Percentiles rank a stretch among this genome's conserved stretches.
Conservation (phyloP, 768 basidiomycete genomes). For the Panaeolus papilionaceus region DNA sequence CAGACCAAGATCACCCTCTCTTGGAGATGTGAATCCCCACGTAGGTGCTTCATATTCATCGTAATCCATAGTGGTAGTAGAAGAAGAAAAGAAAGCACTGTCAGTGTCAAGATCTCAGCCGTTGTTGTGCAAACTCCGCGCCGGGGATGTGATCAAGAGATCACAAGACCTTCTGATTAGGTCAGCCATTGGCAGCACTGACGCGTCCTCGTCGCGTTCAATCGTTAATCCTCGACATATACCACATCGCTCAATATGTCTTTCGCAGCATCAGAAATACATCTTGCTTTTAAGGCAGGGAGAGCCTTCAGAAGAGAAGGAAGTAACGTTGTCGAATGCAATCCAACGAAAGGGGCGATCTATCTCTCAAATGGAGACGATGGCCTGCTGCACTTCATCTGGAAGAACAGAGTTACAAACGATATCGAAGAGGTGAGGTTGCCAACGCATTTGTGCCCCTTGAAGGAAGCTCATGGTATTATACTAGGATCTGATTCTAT, state of each 20-base stretch:
- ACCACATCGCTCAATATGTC: constrained; percentile 17
- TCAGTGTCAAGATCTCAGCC: background rate
- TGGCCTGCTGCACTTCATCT: constrained; percentile 77
- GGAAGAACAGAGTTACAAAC: constrained; percentile 75
- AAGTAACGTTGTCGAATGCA: constrained; percentile 72
- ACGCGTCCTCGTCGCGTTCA: constrained; percentile 45
- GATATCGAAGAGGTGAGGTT: constrained; percentile 63
- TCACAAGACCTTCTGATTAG: constrained; percentile 7
- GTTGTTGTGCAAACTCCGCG: background rate
- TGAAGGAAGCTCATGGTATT: constrained; percentile 14
- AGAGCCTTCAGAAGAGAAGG: constrained; percentile 73
- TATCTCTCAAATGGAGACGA: constrained; percentile 74
- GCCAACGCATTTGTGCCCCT: background rate
- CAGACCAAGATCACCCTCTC: constrained; percentile 54
- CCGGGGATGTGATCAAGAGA: background rate
- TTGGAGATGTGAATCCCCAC: constrained; percentile 56
- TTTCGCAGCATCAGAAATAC: constrained; percentile 44
- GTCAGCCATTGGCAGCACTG: constrained; percentile 33
- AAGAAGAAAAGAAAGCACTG: background rate
- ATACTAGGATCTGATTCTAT: constrained; percentile 81
- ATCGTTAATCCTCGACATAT: constrained; percentile 9
- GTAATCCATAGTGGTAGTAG: constrained; percentile 47
- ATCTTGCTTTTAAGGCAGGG: constrained; percentile 72
- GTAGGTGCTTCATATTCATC: constrained; percentile 41
- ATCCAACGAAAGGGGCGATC: constrained; percentile 76